phyloP scores from a whole-genome alignment of 2,329 filamentous ascomycete species.

The Diplodia seriata region DNA sequence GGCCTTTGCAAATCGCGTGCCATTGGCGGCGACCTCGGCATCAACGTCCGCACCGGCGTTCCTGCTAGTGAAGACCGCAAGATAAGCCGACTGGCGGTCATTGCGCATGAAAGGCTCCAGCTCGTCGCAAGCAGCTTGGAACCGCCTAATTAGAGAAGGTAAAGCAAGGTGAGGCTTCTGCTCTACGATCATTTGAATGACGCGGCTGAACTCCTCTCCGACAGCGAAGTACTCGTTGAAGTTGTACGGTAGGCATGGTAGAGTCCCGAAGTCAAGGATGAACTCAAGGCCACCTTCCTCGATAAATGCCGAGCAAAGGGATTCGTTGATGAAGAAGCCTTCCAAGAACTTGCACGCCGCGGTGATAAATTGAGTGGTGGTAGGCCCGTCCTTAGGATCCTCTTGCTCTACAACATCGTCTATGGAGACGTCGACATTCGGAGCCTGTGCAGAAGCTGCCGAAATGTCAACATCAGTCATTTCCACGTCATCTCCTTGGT shows the following conservation, averaged over 20 bases:
- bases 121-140: conserved; percentile 71
- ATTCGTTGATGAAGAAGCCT: conserved; percentile 76
- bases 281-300: conserved; percentile 81
- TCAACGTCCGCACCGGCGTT: conserved; percentile 13
- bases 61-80: conserved; percentile 26
- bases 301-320: conserved; percentile 76
- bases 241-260: conserved; percentile 79
- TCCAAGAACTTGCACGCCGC: conserved; percentile 78
- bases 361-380: conserved; percentile 72
- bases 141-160: conserved; percentile 78
- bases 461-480: conserved; percentile 63
- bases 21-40: conserved; percentile 57
- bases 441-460: conserved; percentile 16
- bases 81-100: conserved; percentile 31
- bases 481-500: conserved; percentile 62
- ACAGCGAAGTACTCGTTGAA: conserved; percentile 64
- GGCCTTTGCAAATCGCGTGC: conserved; percentile 80
- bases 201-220: conserved; percentile 73
- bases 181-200: conserved; percentile 81
- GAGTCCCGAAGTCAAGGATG: conserved; percentile 81
- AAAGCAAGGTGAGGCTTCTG: conserved; percentile 80
- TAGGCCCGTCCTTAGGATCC: conserved; percentile 58
- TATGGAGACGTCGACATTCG: conserved; percentile 38
- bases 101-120: conserved; percentile 56
- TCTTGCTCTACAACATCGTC: conserved; percentile 57